Percentiles rank a stretch among this genome's conserved stretches.
Evolutionary conservation across 148 eudicot species (phyloP).

Genomic region (Rhododendron mucronatum): DNA sequence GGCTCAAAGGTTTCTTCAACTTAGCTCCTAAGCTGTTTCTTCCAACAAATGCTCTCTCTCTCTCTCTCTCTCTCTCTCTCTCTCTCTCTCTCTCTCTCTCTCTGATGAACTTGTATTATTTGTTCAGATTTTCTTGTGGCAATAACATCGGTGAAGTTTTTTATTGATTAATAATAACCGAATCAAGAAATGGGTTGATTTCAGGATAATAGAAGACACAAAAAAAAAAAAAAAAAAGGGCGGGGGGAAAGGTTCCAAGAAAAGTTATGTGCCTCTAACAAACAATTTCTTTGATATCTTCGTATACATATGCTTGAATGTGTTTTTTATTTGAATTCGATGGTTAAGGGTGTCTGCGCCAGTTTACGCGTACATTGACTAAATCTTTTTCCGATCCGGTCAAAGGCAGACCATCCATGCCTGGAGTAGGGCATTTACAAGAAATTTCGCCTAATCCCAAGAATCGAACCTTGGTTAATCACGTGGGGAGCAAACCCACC

Average conservation of each 20-base stretch:
- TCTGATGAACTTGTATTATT: background rate
- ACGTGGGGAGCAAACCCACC: no score
- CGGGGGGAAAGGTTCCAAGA: background rate
- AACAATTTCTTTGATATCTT: background rate
- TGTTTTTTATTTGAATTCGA: no score
- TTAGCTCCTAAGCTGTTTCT: constrained; percentile 12
- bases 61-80: background rate
- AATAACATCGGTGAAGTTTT: background rate
- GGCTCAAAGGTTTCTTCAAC: constrained; percentile 40
- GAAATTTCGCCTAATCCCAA: no score
- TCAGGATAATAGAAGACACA: background rate
- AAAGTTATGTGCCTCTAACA: background rate
- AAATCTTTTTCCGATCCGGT: background rate
- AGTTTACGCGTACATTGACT: background rate
- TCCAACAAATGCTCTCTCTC: background rate
- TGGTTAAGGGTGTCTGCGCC: no score
- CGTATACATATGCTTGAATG: background rate
- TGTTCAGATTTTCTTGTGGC: background rate
- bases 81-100: background rate
- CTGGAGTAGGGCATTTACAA: no score
- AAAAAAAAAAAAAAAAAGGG: background rate
- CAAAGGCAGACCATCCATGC: no score
- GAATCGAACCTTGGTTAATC: background rate
- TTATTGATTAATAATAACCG: background rate
- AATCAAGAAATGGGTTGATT: background rate